These are phyloP conservation scores for Wickerhamiella pararugosa DNA, from an alignment of 1,139 yeast species.

Conservation along the genomic window DNA sequence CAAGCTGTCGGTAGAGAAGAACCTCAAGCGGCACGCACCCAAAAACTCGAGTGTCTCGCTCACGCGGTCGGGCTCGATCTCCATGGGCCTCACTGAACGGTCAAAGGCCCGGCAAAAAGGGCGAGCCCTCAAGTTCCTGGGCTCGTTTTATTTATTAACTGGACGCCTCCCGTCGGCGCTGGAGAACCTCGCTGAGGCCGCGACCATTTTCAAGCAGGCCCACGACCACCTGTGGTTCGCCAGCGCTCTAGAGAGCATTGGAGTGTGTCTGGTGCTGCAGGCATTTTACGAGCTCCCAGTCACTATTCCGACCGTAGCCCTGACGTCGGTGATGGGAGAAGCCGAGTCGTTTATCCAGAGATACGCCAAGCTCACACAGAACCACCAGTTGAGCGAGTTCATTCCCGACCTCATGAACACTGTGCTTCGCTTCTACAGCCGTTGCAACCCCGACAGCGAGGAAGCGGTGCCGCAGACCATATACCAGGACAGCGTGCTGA, in stretches of 20 bases:
- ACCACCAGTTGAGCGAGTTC: conserved; percentile 26
- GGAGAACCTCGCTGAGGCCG: conserved; percentile 56
- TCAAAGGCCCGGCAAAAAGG: conserved; percentile 47
- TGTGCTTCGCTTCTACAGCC: conserved; percentile 42
- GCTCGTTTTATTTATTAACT: conserved; percentile 60
- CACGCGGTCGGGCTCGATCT: conserved; percentile 23
- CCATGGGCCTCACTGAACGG: conserved; percentile 32
- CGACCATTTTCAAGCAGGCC: conserved; percentile 40
- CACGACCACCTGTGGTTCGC: conserved; percentile 82
- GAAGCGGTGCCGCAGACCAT: conserved; percentile 77
- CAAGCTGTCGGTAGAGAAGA: not conserved
- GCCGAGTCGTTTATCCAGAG: not conserved
- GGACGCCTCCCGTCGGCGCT: conserved; percentile 67
- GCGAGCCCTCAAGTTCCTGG: conserved; percentile 60
- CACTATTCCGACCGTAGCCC: conserved; percentile 41
- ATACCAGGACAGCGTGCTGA: conserved; percentile 53
- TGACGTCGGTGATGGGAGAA: conserved; percentile 17
- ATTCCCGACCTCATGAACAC: conserved; percentile 37
- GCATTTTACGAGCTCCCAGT: conserved; percentile 44
- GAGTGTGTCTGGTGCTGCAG: conserved; percentile 47
- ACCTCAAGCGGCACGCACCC: conserved; percentile 6
- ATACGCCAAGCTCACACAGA: not conserved
- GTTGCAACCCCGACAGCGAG: conserved; percentile 28
- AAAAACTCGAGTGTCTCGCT: conserved; percentile 8
- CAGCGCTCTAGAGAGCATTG: conserved; percentile 68